Evolutionary conservation across 2,329 filamentous ascomycete species (phyloP), one percentile per base, ranked within the genome.

Genomic region (Grosmannia clavigera): DNA sequence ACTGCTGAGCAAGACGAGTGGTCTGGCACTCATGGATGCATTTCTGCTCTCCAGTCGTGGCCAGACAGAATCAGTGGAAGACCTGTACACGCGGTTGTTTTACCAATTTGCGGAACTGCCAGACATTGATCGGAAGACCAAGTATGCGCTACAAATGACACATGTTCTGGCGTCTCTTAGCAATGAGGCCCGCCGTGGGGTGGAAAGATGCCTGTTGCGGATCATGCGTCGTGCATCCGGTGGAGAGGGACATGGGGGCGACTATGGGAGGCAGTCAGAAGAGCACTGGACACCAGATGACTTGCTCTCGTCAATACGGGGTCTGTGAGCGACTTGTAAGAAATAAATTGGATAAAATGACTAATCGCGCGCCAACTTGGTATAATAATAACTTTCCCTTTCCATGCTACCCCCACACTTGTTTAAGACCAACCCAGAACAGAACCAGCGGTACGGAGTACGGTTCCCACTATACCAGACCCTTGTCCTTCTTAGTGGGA

Each of bases 281-380:
- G 52, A 59, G 11, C 51, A 56, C 27, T 61, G 52, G 52, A 61
- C 60, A 25, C 60, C 60, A 27, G 60, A 61, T 43, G 43, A 25
- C 46, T 22, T 61, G 53, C 53, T 61, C 16, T 55, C 60, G 43
- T 61, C 60, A 11, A 16, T 59, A 46, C 60, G 38, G 25, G 57
- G 60, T 3, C 54, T 25, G 16, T 59, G 25, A 53, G 25, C 22
- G 48, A 25, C 46, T 9, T 35, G 33, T 35, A 14, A 43, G 12
- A 19, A 46, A 46, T 7, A 5, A n/a, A n/a, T n/a, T 46, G 43
- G 7, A 46, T 46, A 22, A 22, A 22, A 22, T 46, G 19, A n/a
- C 16, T 46, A 46, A n/a, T n/a, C 43, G 16, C 38, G 38, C 43
- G 43, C 43, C 19, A 16, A n/a, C 43, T 19, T n/a, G 43, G 43